Evolutionary conservation across 2,329 filamentous ascomycete species (phyloP), one percentile per base, ranked within the genome.

Genomic region (Cryphonectria naterciae): DNA sequence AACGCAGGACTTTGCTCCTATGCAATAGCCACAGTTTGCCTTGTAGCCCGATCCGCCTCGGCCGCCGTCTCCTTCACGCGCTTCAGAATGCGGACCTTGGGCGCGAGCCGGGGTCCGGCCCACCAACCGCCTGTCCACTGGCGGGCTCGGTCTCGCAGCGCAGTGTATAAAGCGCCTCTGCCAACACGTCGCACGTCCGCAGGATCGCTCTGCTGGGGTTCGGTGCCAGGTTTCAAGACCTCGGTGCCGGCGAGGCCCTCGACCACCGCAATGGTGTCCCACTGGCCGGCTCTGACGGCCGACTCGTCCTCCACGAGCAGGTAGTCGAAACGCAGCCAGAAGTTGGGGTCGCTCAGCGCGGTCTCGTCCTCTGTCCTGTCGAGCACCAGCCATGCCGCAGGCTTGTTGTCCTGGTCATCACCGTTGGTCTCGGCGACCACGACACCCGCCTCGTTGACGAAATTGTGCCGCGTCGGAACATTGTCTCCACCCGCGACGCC

Each of bases 281-380:
- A 92, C 15, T 80, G 76, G 4, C 84, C 84, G 10, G 82, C 86
- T 67, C 85, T 80, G 0, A 84, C 81, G 65, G 80, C 81, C 17
- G 74, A 76, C 1, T 85, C 83, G 64, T 88, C 83, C 76, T 90
- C 89, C 65, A 85, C 82, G 4, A 92, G 82, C 4, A 86, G 83
- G 76, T 91, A 92, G 78, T 91, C 89, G 73, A 92, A 90, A 58
- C 80, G 79, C n/a, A 82, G 78, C 90, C 90, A 92, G 78, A 92
- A 92, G 22, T 75, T 77, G 0, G 86, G 83, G 70, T 80, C 81
- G 0, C 78, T 77, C 15, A 91, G 80, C 13, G 77, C 76, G 0
- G 74, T 74, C 17, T 78, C 75, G 70, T 87, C 82, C 77, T 92
- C 90, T 0, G 89, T 91, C 80, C 91, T 92, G 80, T 92, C 89